phyloP scores from a whole-genome alignment of 2,329 filamentous ascomycete species.

The Fusarium scirpi region DNA sequence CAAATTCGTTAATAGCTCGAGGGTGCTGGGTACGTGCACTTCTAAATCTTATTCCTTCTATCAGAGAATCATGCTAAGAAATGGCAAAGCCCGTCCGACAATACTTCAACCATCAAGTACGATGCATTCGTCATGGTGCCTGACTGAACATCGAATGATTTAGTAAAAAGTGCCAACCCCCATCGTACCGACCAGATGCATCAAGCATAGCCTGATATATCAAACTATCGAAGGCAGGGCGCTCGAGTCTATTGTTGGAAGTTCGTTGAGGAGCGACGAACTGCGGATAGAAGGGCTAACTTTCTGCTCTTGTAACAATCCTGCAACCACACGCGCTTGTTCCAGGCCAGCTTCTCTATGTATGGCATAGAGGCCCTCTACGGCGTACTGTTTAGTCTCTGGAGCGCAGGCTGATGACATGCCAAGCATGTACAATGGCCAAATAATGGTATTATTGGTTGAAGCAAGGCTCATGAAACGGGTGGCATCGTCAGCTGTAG shows the following conservation, averaged over 20 bases:
- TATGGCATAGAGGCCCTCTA: slow-evolving; percentile 59
- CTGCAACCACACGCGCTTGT: slow-evolving; percentile 59
- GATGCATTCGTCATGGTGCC: slow-evolving; percentile 17
- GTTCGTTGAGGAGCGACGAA: slow-evolving; percentile 27
- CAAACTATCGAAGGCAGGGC: slow-evolving; percentile 48
- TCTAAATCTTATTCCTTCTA: slow-evolving; percentile 18
- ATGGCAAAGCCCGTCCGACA: slow-evolving; percentile 10
- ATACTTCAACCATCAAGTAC: slow-evolving; percentile 17
- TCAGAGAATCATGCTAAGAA: slow-evolving; percentile 36
- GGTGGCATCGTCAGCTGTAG: slow-evolving; percentile 54
- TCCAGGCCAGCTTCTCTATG: slow-evolving; percentile 60
- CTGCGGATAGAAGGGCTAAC: slow-evolving; percentile 12
- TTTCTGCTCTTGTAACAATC: slow-evolving; percentile 55
- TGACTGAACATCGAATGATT: slow-evolving; percentile 2
- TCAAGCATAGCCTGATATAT: background rate
- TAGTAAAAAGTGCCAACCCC: background rate
- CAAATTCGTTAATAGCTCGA: slow-evolving; percentile 11
- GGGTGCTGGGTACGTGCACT: slow-evolving; percentile 35
- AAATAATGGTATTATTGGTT: slow-evolving; percentile 62
- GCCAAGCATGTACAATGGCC: slow-evolving; percentile 63
- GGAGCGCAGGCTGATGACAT: slow-evolving; percentile 59
- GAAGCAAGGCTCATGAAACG: slow-evolving; percentile 63
- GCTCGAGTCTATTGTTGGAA: slow-evolving; percentile 47
- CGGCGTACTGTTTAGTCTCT: slow-evolving; percentile 58
- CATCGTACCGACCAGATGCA: background rate